phyloP scores from a whole-genome alignment of 148 eudicot species.

The Silene conica region DNA sequence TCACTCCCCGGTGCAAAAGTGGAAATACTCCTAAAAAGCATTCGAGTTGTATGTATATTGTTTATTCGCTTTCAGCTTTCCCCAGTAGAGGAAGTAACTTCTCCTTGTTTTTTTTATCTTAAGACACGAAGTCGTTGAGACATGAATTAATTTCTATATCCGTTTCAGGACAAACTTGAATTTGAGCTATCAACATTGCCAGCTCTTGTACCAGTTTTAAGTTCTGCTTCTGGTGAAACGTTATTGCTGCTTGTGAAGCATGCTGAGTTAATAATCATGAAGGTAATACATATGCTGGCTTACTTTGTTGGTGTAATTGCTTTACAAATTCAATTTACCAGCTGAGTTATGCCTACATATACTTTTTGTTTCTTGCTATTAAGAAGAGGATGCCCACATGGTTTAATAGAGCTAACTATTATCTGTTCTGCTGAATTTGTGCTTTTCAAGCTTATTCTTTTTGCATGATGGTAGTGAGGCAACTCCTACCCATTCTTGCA shows the following conservation, averaged over 20 bases:
- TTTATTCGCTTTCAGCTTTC: neutral
- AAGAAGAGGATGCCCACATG: neutral
- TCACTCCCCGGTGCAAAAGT: too few relatives aligned
- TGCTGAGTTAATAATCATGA: constrained; percentile 79
- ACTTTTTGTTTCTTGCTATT: neutral
- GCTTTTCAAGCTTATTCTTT: neutral
- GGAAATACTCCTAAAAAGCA: neutral
- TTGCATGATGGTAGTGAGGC: neutral
- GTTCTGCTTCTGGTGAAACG: constrained; percentile 84
- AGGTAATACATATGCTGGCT: constrained; percentile 41
- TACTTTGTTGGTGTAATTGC: constrained; percentile 1
- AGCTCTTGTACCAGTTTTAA: constrained; percentile 91
- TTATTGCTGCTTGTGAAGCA: constrained; percentile 88
- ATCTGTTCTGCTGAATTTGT: neutral
- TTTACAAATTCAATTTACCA: neutral
- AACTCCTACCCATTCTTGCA: neutral
- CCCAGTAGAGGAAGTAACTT: neutral
- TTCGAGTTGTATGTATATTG: neutral
- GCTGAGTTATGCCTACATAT: constrained; percentile 10
- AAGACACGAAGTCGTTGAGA: constrained; percentile 2
- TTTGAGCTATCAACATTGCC: constrained; percentile 94
- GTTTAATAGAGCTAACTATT: neutral
- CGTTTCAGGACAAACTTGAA: constrained; percentile 79
- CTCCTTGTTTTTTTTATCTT: neutral
- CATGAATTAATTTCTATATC: neutral